Percentiles rank a stretch among this genome's conserved stretches.
phyloP scores from a whole-genome alignment of 768 basidiomycete species.

The Rhizopogon vulgaris region DNA sequence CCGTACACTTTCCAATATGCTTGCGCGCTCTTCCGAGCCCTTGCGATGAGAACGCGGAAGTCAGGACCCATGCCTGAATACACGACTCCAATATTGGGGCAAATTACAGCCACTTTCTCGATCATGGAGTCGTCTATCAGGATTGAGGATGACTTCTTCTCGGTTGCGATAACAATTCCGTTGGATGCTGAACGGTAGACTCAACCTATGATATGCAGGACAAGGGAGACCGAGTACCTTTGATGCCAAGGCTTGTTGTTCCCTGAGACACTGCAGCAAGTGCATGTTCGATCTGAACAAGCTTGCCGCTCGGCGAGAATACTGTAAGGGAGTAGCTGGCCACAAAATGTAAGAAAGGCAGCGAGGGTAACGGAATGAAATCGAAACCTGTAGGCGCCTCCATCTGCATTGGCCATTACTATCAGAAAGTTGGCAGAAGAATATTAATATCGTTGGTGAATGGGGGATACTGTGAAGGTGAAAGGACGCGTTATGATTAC shows the following conservation, averaged over 20 bases:
- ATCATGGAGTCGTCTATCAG: conserved; percentile 97
- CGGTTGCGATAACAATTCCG: conserved; percentile 98
- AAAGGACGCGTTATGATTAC: conserved; percentile 20
- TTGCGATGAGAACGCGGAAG: conserved; percentile 89
- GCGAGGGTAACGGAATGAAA: conserved; percentile 11
- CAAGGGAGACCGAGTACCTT: conserved; percentile 52
- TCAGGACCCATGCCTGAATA: conserved; percentile 99
- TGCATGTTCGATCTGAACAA: conserved; percentile 99
- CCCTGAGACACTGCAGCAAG: conserved; percentile 93
- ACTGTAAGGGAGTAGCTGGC: conserved; percentile 95
- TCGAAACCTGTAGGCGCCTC: conserved; percentile 68
- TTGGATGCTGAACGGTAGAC: conserved; percentile 71
- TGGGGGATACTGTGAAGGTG: not conserved
- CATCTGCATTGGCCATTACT: conserved; percentile 69
- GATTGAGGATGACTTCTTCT: conserved; percentile 98
- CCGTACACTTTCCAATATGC: conserved; percentile 99
- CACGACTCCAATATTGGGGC: conserved; percentile 98
- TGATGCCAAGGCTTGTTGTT: conserved; percentile 96
- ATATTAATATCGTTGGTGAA: not conserved
- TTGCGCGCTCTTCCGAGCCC: conserved; percentile 96
- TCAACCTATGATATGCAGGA: conserved; percentile 1
- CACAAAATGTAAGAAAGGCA: conserved; percentile 12
- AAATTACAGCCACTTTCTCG: conserved; percentile 95
- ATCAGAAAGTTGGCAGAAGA: conserved; percentile 5
- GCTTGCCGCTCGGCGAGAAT: conserved; percentile 97